Evolutionary conservation across 345 rosid genomes (phyloP).

Genomic region (Bruguiera sexangula): DNA sequence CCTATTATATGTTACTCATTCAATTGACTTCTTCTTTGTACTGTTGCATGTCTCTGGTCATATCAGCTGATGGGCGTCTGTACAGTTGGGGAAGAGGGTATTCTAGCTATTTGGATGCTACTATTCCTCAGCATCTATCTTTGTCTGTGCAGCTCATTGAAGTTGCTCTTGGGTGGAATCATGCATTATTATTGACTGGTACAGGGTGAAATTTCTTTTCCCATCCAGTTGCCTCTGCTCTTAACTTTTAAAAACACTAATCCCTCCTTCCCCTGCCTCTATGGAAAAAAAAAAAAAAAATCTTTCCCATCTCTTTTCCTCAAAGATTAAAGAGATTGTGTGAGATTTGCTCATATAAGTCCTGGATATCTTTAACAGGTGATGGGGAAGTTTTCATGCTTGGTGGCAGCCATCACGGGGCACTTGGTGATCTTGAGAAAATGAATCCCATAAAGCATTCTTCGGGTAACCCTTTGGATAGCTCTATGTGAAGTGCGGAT

Average conservation of each 20-base stretch:
- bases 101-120: conserved; percentile 41
- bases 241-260: neutral
- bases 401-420: conserved; percentile 56
- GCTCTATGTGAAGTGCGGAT: neutral
- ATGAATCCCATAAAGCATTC: conserved; percentile 30
- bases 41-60: conserved; percentile 16
- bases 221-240: neutral
- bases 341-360: neutral
- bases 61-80: conserved; percentile 55
- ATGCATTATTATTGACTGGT: conserved; percentile 64
- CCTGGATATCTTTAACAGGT: conserved; percentile 33
- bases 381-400: conserved; percentile 62
- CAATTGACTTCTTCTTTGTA: neutral
- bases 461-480: conserved; percentile 31
- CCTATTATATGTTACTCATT: neutral
- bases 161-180: conserved; percentile 84
- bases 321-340: neutral
- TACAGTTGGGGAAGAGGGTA: conserved; percentile 90
- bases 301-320: neutral
- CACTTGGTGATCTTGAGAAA: conserved; percentile 40
- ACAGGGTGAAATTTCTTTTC: neutral
- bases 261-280: too few species aligned
- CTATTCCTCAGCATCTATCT: conserved; percentile 42
- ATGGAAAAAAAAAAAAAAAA: neutral
- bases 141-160: conserved; percentile 35